These are phyloP conservation scores for Ophiosphaerella korrae DNA, from an alignment of 2,329 filamentous ascomycete genomes.

Conservation along the genomic window DNA sequence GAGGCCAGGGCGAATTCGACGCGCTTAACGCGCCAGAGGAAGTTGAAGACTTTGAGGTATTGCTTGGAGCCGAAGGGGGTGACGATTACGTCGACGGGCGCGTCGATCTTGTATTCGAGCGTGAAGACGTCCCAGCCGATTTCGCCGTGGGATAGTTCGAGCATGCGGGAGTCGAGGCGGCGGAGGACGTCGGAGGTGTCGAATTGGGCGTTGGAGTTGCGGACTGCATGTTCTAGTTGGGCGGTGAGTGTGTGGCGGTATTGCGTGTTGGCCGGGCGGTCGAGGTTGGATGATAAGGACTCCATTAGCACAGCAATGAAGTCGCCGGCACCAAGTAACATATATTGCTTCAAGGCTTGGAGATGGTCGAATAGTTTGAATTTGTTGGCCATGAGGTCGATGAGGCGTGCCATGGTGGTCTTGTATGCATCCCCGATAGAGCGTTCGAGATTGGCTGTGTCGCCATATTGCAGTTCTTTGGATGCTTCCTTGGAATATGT, in stretches of 20 bases:
- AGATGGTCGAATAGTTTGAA: slow-evolving; percentile 95
- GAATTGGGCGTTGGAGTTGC: slow-evolving; percentile 95
- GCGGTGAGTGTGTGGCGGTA: slow-evolving; percentile 96
- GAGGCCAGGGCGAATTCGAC: slow-evolving; percentile 92
- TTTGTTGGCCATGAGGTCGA: slow-evolving; percentile 91
- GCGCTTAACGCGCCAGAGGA: slow-evolving; percentile 96
- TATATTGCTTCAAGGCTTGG: slow-evolving; percentile 89
- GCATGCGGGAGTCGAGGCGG: slow-evolving; percentile 94
- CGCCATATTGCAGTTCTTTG: slow-evolving; percentile 88
- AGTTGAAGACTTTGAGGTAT: slow-evolving; percentile 99
- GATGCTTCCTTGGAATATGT: slow-evolving; percentile 91
- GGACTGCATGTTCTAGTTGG: slow-evolving; percentile 96
- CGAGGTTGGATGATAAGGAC: slow-evolving; percentile 87
- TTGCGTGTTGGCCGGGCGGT: slow-evolving; percentile 93
- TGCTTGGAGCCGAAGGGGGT: slow-evolving; percentile 95
- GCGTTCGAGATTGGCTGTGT: slow-evolving; percentile 86
- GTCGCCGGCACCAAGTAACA: slow-evolving; percentile 92
- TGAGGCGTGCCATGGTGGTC: slow-evolving; percentile 93
- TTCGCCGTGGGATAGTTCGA: slow-evolving; percentile 93
- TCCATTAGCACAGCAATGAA: slow-evolving; percentile 98
- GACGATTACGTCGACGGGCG: slow-evolving; percentile 94
- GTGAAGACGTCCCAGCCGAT: slow-evolving; percentile 99
- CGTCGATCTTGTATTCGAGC: slow-evolving; percentile 96
- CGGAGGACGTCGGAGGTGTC: slow-evolving; percentile 90
- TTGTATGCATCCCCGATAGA: slow-evolving; percentile 98